Base-by-base conservation (phyloP, 805 yeast species). In the Lipomyces kockii region DNA sequence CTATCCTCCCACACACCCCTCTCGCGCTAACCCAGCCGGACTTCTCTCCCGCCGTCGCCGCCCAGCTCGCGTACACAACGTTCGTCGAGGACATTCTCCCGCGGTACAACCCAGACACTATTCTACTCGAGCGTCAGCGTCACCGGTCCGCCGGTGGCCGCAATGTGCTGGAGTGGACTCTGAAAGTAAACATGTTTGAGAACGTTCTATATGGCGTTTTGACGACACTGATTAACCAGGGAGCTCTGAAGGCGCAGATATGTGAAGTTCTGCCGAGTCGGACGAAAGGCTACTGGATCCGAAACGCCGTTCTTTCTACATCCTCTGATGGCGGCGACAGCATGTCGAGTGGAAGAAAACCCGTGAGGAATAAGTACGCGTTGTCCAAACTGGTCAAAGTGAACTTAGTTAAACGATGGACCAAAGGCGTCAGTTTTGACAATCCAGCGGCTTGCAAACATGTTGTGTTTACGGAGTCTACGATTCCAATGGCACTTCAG, bases 101-200 rank as follows among this genome's bases (percentile, higher is more conserved):
- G 17, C 34, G 49, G 60, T 60, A 39, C 0, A 29, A 67, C 0
- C 84, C 86, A 0, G 82, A 83, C 67, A 68, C 81, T 2, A 78
- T 83, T 3, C 71, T 84, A 11, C 76, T 85, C 4, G 89, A 86
- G 72, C 73, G 86, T 65, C 89, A 86, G 71, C 72, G 89, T 57
- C 79, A 80, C 35, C 76, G 88, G 64, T 80, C 84, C 0, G 77
- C 74, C 71, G 82, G 86, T 0, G 78, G 82, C 2, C 76, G 76
- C 17, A 75, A 72, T 17, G 81, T 86, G 1, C 71, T 82, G n/a
- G 87, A 86, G 63, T 81, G 83, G 69, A 80, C 85, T 3, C 69
- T 85, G 29, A 80, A 81, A 63, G 80, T 84, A 2, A 85, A 84
- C 64, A 80, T 84, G 52, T 69, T 86, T 54, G 89, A 86, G 70